These are phyloP conservation scores for Groenewaldozyma auringiensis DNA, from an alignment of 1,139 yeast genomes.

Conservation along the genomic window DNA sequence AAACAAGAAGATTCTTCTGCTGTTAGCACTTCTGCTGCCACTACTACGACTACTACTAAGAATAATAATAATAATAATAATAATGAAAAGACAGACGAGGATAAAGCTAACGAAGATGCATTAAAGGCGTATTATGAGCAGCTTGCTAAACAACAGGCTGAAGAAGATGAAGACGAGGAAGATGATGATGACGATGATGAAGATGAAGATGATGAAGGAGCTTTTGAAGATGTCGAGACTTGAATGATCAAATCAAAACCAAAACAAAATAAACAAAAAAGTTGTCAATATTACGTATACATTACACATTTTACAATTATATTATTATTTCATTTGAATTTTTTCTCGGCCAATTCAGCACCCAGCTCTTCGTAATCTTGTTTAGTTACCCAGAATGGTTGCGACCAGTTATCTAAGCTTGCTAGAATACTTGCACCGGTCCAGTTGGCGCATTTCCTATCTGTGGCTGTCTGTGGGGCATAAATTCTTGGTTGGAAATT, in stretches of 20 bases:
- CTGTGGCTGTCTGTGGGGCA: slow-evolving; percentile 71
- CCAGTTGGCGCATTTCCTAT: slow-evolving; percentile 84
- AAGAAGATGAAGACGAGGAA: slow-evolving; percentile 42
- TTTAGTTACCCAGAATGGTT: slow-evolving; percentile 80
- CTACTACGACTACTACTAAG: slow-evolving; percentile 15
- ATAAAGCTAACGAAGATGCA: slow-evolving; percentile 51
- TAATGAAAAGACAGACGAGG: slow-evolving; percentile 37
- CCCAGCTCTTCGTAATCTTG: slow-evolving; percentile 92
- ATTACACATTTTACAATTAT: slow-evolving; percentile 4
- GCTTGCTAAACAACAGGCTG: slow-evolving; percentile 54
- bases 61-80: too few species aligned
- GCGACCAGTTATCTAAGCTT: slow-evolving; percentile 91
- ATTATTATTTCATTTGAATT: slow-evolving; percentile 31
- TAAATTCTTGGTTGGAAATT: slow-evolving; percentile 52
- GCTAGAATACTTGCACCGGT: slow-evolving; percentile 90
- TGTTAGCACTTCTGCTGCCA: slow-evolving; percentile 10
- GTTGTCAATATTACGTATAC: not conserved
- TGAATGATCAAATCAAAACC: not conserved
- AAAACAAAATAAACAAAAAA: not conserved
- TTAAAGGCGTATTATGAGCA: slow-evolving; percentile 73
- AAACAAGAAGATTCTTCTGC: slow-evolving; percentile 9
- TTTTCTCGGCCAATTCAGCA: slow-evolving; percentile 47
- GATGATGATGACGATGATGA: slow-evolving; percentile 38
- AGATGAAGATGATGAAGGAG: slow-evolving; percentile 26
- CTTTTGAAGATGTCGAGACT: slow-evolving; percentile 10